Base-by-base conservation (phyloP, 169 alveolate genomes). In the Plasmodium blacklocki region DNA sequence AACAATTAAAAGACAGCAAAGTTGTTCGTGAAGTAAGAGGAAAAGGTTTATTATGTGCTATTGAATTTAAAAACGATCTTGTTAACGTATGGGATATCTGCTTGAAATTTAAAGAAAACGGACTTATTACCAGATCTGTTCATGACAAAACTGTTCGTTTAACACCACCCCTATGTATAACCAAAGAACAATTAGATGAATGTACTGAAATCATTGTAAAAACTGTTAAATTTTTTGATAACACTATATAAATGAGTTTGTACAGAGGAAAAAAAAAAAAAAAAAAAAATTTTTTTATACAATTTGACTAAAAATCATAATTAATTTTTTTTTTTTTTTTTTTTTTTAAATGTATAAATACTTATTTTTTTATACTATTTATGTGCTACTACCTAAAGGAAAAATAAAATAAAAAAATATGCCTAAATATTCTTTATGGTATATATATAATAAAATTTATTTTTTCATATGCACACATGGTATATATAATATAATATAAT, bases 91-190 rank as follows among this genome's bases (percentile, higher is more conserved):
- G 89, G 60, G 88, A 89, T 56, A 47, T 95, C 2, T 94, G 97
- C 74, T 67, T 90, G 52, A 73, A 87, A 70, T 74, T 97, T 50
- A 93, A 93, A 29, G 95, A 95, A 62, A 73, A 93, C n/a, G 98
- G 99, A 4, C 50, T 98, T 19, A 90, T 97, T 6, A 93, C 98
- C 54, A 97, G 96, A 88, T 97, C 97, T 43, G 97, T 98, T 0
- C 98, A 96, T 52, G 97, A 91, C 2, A 95, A 92, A 71, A 95
- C 96, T 1, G 74, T 98, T 15, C 97, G 99, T 63, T 92, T 98
- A 47, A 94, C 98, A 3, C 99, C 99, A 2, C 98, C 99, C 2
- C 88, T 98, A 47, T 93, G 93, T 49, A 96, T 96, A 68, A 94
- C 95, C 14, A 94, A 94, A 49, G 89, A 86, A 26, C 96, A 96